These are phyloP conservation scores for Neurospora discreta DNA, from an alignment of 495 filamentous ascomycete species.

Conservation along the genomic window DNA sequence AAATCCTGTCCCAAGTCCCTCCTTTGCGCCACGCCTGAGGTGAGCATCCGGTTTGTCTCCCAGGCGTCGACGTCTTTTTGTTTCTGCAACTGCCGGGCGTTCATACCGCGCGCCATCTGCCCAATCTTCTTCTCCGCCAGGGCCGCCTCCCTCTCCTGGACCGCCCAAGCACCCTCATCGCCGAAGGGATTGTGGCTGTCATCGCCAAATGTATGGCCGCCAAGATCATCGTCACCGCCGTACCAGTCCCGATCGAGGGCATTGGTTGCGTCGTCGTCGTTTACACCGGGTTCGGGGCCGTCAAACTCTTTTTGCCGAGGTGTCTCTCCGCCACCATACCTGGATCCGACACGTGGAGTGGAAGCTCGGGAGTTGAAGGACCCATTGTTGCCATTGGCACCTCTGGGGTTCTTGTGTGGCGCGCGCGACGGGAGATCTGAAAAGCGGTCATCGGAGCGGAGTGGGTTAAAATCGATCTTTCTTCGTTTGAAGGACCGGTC, in stretches of 20 bases:
- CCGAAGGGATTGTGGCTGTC: slow-evolving; percentile 48
- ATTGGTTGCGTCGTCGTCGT: slow-evolving; percentile 35
- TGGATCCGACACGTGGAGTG: slow-evolving; percentile 37
- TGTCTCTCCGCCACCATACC: slow-evolving; percentile 28
- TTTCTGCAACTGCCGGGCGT: slow-evolving; percentile 63
- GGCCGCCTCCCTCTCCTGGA: slow-evolving; percentile 57
- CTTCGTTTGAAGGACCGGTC: slow-evolving; percentile 48
- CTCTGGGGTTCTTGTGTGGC: slow-evolving; percentile 3
- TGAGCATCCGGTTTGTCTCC: slow-evolving; percentile 98
- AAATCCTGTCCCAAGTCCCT: slow-evolving; percentile 71
- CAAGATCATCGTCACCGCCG: slow-evolving; percentile 60
- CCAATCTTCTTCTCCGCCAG: slow-evolving; percentile 63
- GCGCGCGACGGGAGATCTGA: slow-evolving; percentile 40
- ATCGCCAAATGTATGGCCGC: slow-evolving; percentile 62
- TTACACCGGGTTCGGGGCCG: slow-evolving; percentile 37
- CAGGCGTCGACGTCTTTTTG: slow-evolving; percentile 94
- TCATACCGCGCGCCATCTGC: slow-evolving; percentile 45
- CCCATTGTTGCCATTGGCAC: slow-evolving; percentile 20
- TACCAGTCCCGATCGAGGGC: slow-evolving; percentile 90
- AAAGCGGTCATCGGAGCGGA: slow-evolving; percentile 46
- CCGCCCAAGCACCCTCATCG: slow-evolving; percentile 51
- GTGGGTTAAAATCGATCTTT: slow-evolving; percentile 47
- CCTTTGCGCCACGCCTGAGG: slow-evolving; percentile 87
- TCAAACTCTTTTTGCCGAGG: slow-evolving; percentile 44
- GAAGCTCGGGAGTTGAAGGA: slow-evolving; percentile 30